A percentile compares a stretch with the other conserved stretches of the same genome.
These are phyloP conservation scores for Populus alba DNA, from an alignment of 345 rosid species.

Conservation along the genomic window DNA sequence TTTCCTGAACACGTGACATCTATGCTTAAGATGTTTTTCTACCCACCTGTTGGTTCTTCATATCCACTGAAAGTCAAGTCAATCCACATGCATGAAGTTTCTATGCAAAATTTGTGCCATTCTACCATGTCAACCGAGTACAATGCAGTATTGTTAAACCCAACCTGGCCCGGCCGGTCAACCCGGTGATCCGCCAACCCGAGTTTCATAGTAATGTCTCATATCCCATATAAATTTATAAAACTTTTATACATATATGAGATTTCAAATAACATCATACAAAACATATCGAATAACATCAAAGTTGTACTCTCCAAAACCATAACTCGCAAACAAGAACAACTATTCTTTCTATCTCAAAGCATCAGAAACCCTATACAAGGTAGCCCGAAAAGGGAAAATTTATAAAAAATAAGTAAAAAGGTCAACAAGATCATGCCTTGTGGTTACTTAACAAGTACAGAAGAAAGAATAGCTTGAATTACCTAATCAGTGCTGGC, in stretches of 20 bases:
- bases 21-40: neutral
- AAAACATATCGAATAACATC: slow-evolving; percentile 4
- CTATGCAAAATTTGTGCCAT: neutral
- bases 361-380: slow-evolving; percentile 52
- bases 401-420: slow-evolving; percentile 3
- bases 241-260: slow-evolving; percentile 13
- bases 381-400: slow-evolving; percentile 16
- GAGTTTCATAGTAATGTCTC: too few relatives aligned
- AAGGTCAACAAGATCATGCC: slow-evolving; percentile 22
- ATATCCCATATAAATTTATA: slow-evolving; percentile 1
- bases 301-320: slow-evolving; percentile 11
- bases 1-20: neutral
- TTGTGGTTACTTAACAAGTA: slow-evolving; percentile 24
- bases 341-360: slow-evolving; percentile 23
- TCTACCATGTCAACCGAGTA: neutral
- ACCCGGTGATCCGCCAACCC: too few relatives aligned
- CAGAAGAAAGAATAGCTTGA: slow-evolving; percentile 12
- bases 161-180: too few relatives aligned
- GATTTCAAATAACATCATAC: slow-evolving; percentile 11
- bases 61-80: neutral
- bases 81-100: slow-evolving; percentile 2
- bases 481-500: slow-evolving; percentile 62
- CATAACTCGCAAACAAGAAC: slow-evolving; percentile 9
- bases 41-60: neutral
- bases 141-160: neutral